Conservation (phyloP, 2,329 filamentous ascomycete species). For the Neonectria hederae region DNA sequence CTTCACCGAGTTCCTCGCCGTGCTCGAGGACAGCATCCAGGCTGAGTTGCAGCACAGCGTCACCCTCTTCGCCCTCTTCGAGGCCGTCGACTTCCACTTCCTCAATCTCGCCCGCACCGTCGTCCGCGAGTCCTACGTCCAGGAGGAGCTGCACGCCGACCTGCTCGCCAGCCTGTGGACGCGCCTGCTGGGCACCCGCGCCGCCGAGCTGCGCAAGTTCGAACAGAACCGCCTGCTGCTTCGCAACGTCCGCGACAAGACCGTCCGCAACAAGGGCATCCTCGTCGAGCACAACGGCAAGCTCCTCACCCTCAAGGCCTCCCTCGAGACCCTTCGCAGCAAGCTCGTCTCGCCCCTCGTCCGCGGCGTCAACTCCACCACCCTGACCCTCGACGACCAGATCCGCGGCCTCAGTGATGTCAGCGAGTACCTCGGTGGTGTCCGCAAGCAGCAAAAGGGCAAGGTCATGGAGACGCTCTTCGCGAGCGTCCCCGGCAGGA, state of each 20-base stretch:
- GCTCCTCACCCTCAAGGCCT: constrained; percentile 84
- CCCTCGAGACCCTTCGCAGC: constrained; percentile 82
- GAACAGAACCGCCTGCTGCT: constrained; percentile 88
- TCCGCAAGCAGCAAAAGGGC: constrained; percentile 82
- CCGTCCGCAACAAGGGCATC: constrained; percentile 86
- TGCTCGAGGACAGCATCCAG: constrained; percentile 89
- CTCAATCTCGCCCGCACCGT: constrained; percentile 87
- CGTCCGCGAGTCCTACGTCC: constrained; percentile 81
- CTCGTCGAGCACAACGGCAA: constrained; percentile 88
- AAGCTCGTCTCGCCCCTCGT: constrained; percentile 89
- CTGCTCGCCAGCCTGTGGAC: constrained; percentile 88
- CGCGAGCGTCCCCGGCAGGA: constrained; percentile 55
- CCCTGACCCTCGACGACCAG: constrained; percentile 83
- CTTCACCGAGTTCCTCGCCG: constrained; percentile 83
- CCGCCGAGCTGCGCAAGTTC: constrained; percentile 83
- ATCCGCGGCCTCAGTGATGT: constrained; percentile 84
- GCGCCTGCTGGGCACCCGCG: constrained; percentile 80
- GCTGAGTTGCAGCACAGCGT: constrained; percentile 84
- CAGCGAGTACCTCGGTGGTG: constrained; percentile 77
- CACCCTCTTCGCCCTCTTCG: constrained; percentile 87
- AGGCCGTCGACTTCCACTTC: constrained; percentile 90
- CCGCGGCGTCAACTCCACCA: constrained; percentile 72
- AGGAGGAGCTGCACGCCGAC: constrained; percentile 83
- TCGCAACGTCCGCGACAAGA: constrained; percentile 80
- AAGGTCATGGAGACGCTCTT: constrained; percentile 85